Evolutionary conservation across 228 moss, liverwort and hornwort species (phyloP).

Genomic region (Sphagnum fallax): DNA sequence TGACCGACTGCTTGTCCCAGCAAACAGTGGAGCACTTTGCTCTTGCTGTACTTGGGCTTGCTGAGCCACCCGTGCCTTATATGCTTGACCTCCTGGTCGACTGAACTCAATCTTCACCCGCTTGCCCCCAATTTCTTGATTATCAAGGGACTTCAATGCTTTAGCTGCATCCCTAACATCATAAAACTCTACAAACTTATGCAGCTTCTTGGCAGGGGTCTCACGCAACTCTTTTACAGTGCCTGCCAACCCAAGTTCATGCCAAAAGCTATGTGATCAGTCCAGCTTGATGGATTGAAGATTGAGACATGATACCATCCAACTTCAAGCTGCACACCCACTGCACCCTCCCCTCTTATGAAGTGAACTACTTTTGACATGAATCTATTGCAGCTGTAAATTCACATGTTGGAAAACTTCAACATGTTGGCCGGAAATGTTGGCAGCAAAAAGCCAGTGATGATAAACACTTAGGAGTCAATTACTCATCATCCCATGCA

Average conservation of each 20-base stretch:
- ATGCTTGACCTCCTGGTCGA: conserved; percentile 90
- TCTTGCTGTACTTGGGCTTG: conserved; percentile 50
- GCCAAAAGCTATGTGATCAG: no score
- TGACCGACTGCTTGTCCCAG: conserved; percentile 27
- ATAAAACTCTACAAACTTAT: conserved; percentile 92
- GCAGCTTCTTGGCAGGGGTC: conserved; percentile 84
- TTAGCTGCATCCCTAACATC: conserved; percentile 87
- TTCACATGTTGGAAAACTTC: no score
- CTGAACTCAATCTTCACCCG: conserved; percentile 95
- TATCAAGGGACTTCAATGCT: conserved; percentile 75
- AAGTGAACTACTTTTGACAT: no score
- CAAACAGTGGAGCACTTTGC: conserved; percentile 19
- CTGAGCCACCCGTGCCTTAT: conserved; percentile 70
- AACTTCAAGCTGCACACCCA: no score
- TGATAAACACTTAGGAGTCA: no score
- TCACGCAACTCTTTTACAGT: conserved; percentile 85
- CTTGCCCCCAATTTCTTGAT: conserved; percentile 80
- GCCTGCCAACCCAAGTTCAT: conserved; percentile 30
- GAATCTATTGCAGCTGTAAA: no score
- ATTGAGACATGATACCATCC: background rate
- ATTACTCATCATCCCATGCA: no score
- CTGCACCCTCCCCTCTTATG: no score
- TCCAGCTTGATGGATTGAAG: background rate
- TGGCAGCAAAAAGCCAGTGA: no score
- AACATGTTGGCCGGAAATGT: no score